Percentiles rank a stretch among this genome's conserved stretches.
Conservation (phyloP, 768 basidiomycete genomes). For the Termitomyces sp. region DNA sequence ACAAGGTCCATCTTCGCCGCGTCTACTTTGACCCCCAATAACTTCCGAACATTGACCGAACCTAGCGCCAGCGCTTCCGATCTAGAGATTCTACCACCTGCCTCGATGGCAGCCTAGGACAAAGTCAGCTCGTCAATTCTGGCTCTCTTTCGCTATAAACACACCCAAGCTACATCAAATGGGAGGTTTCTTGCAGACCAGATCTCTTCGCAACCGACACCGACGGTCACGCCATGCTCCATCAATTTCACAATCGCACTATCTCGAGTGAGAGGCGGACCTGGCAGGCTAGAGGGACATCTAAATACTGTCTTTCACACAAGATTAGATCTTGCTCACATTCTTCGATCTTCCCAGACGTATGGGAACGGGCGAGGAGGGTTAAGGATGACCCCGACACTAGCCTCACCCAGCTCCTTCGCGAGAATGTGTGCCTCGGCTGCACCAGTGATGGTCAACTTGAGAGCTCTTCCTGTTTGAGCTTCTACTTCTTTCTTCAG, state of each 20-base stretch:
- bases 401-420: slow-evolving; percentile 51
- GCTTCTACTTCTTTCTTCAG: slow-evolving; percentile 64
- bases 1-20: slow-evolving; percentile 48
- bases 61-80: slow-evolving; percentile 44
- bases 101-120: slow-evolving; percentile 40
- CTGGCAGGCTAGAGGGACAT: slow-evolving; percentile 45
- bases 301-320: neutral
- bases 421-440: slow-evolving; percentile 69
- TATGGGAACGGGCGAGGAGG: slow-evolving; percentile 69
- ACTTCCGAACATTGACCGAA: slow-evolving; percentile 40
- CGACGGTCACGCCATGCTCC: slow-evolving; percentile 68
- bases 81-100: slow-evolving; percentile 34
- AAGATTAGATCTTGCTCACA: slow-evolving; percentile 35
- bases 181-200: slow-evolving; percentile 76
- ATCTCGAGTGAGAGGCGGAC: slow-evolving; percentile 63
- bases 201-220: slow-evolving; percentile 55
- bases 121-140: neutral
- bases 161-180: slow-evolving; percentile 81
- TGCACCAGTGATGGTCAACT: slow-evolving; percentile 61
- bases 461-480: slow-evolving; percentile 37
- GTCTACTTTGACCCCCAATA: slow-evolving; percentile 32
- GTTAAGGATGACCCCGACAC: slow-evolving; percentile 44
- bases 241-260: slow-evolving; percentile 57
- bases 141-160: slow-evolving; percentile 16
- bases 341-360: slow-evolving; percentile 65